A percentile compares a stretch with the other conserved stretches of the same genome.
Evolutionary conservation across 176 grass and related monocot species (phyloP).

Genomic region (Tillandsia fasciculata): DNA sequence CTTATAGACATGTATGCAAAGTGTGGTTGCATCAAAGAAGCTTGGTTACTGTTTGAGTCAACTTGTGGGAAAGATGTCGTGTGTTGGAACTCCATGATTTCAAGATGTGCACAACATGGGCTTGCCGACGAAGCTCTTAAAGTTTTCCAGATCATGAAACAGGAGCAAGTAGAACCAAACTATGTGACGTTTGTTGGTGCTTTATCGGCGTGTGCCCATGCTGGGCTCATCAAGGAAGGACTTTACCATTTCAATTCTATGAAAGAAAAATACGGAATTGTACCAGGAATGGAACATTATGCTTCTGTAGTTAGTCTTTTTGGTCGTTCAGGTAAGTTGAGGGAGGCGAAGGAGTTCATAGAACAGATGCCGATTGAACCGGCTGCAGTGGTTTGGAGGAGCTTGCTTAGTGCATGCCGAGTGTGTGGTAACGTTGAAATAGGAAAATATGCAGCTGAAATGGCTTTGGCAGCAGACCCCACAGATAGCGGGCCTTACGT

Average conservation of each 20-base stretch:
- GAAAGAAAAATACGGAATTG: conserved; percentile 41
- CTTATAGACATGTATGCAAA: conserved; percentile 87
- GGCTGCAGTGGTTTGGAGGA: conserved; percentile 50
- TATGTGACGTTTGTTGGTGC: conserved; percentile 72
- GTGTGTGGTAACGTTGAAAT: conserved; percentile 54
- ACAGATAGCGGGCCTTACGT: conserved; percentile 48
- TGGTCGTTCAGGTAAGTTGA: conserved; percentile 54
- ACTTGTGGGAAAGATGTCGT: conserved; percentile 40
- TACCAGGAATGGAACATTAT: conserved; percentile 67
- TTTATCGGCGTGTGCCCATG: conserved; percentile 72
- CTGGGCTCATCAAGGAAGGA: conserved; percentile 52
- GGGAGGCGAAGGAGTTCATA: conserved; percentile 50
- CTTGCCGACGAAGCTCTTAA: conserved; percentile 47
- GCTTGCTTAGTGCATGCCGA: conserved; percentile 63
- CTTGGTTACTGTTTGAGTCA: conserved; percentile 55
- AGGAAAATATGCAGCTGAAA: conserved; percentile 54
- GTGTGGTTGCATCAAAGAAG: conserved; percentile 64
- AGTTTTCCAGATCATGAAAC: conserved; percentile 51
- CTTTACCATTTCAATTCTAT: conserved; percentile 51
- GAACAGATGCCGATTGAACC: conserved; percentile 65
- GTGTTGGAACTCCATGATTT: conserved; percentile 91
- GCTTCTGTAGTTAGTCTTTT: conserved; percentile 66
- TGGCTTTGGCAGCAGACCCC: conserved; percentile 46
- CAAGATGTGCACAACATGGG: conserved; percentile 57
- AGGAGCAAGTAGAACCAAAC: conserved; percentile 46